phyloP scores from a whole-genome alignment of 176 grass and related monocot genomes.

The Rhipidocladum racemiflorum region DNA sequence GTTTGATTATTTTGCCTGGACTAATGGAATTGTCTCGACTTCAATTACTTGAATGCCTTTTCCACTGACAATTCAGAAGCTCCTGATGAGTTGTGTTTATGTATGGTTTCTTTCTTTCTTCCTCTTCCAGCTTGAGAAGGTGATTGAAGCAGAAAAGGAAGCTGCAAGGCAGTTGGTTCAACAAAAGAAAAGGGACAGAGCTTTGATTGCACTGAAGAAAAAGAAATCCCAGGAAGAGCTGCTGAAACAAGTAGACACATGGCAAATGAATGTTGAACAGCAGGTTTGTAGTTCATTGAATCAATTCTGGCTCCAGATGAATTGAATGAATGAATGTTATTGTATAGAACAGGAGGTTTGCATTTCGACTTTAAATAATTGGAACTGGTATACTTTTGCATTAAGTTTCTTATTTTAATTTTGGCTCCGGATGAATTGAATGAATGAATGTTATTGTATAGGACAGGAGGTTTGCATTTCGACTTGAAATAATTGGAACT shows the following conservation, averaged over 20 bases:
- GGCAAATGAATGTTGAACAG: conserved; percentile 93
- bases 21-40: background rate
- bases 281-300: conserved; percentile 53
- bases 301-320: background rate
- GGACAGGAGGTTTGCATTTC: background rate
- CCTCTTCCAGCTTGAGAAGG: conserved; percentile 67
- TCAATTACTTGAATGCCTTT: background rate
- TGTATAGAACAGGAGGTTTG: background rate
- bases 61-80: background rate
- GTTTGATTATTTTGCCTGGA: background rate
- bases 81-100: conserved; percentile 12
- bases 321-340: background rate
- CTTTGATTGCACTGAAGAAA: conserved; percentile 95
- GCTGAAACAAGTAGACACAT: conserved; percentile 88
- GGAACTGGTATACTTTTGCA: background rate
- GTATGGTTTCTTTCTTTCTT: conserved; percentile 4
- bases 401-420: conserved; percentile 1
- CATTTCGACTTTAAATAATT: background rate
- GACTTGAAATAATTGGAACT: conserved; percentile 11
- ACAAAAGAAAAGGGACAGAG: conserved; percentile 86
- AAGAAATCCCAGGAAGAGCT: conserved; percentile 79
- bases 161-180: conserved; percentile 77
- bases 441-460: background rate
- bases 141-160: conserved; percentile 96
- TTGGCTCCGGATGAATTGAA: background rate